Evolutionary conservation across 306 rosid genomes (phyloP), one percentile per base, ranked within the genome.

Genomic region (Acacia confusa): DNA sequence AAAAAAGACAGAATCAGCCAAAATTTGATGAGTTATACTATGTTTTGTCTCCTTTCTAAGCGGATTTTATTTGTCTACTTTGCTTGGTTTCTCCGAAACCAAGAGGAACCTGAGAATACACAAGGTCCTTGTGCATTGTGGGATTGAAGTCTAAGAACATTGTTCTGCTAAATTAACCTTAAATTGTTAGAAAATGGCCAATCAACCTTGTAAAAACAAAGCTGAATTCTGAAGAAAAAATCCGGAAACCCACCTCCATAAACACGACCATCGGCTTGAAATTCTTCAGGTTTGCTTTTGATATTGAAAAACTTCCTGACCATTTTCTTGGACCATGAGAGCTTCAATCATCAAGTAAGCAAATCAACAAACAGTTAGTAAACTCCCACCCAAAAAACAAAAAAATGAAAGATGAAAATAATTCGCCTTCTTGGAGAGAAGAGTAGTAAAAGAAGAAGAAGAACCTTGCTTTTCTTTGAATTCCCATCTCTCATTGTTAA

Each of bases 281-380:
- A 89, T 67, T 92, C 97, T 66, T 96, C 97, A 73, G 81, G 87
- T 81, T 94, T 96, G 88, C 97, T 78, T 91, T 90, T 94, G 90
- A 96, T 92, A 76, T 94, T 96, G 85, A 96, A 96, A 90, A 92
- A 94, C 88, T 94, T 96, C 60, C 97, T 94, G 82, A 96, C 97
- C 98, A 96, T 93, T 90, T 94, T 93, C 98, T 92, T 96, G 78
- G 99, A 91, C 98, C 98, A 96, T 52, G 98, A 94, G 94, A 96
- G 97, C 99, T 96, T 85, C 91, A 85, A 72, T 84, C 89, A 85
- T 74, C 85, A 86, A 87, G 79, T 82, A n/a, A 85, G 48, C 74
- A 86, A 73, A 78, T 11, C 75, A 41, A 85, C 78, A 87, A 86
- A 88, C 90, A 93, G 84, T 83, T 15, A 79, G 71, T 75, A 78